phyloP scores from a whole-genome alignment of 2,329 filamentous ascomycete species.

The Rhynchosporium secalis region DNA sequence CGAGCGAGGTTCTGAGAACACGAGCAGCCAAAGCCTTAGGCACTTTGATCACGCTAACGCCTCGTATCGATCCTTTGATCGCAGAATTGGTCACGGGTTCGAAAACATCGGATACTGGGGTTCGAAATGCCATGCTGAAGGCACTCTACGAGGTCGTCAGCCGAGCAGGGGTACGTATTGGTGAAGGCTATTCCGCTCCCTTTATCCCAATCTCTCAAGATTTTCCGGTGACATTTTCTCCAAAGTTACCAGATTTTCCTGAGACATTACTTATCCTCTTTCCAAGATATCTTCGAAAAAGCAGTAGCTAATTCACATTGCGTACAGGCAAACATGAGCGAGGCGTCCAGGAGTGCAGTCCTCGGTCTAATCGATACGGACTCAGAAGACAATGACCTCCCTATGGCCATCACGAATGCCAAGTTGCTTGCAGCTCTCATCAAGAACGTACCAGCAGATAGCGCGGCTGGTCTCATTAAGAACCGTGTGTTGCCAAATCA shows the following conservation, averaged over 20 bases:
- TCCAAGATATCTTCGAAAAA: too few relatives aligned
- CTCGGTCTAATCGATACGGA: conserved; percentile 87
- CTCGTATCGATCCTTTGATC: conserved; percentile 92
- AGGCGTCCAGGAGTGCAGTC: conserved; percentile 82
- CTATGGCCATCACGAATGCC: conserved; percentile 86
- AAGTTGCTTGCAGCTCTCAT: conserved; percentile 87
- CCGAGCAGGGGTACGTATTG: conserved; percentile 66
- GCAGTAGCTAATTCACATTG: too few relatives aligned
- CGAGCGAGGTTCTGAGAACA: conserved; percentile 82
- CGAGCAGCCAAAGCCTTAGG: conserved; percentile 92
- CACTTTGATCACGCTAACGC: conserved; percentile 92
- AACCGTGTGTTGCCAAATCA: conserved; percentile 77
- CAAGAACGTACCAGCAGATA: conserved; percentile 77
- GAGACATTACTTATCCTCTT: too few relatives aligned
- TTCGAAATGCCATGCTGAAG: conserved; percentile 95
- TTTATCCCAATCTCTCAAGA: too few relatives aligned
- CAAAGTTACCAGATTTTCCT: too few relatives aligned
- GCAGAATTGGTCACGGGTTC: conserved; percentile 91
- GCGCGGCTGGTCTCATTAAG: conserved; percentile 59
- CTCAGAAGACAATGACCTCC: conserved; percentile 68
- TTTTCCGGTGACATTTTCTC: too few relatives aligned
- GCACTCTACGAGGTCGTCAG: conserved; percentile 94
- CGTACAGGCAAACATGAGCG: conserved; percentile 76
- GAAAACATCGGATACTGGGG: conserved; percentile 82
- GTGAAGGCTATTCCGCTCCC: too few relatives aligned